Conservation (phyloP, 2,329 filamentous ascomycete species). For the Talaromyces sp. region DNA sequence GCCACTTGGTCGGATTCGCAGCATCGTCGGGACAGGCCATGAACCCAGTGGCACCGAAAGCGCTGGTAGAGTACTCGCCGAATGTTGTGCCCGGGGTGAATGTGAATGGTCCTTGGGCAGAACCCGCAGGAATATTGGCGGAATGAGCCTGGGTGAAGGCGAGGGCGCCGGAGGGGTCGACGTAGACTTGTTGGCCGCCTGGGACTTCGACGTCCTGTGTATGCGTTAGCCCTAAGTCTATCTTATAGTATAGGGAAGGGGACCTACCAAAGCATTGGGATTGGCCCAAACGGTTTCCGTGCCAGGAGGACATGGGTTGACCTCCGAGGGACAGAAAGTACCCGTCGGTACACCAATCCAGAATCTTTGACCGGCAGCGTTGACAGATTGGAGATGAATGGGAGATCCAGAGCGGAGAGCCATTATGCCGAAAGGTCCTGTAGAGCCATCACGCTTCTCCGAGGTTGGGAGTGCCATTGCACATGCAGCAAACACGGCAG, state of each 20-base stretch:
- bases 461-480: constrained; percentile 26
- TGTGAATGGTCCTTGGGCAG: constrained; percentile 52
- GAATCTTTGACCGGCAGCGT: constrained; percentile 51
- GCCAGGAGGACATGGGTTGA: constrained; percentile 47
- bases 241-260: constrained; percentile 19
- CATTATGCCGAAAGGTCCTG: constrained; percentile 44
- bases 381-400: constrained; percentile 50
- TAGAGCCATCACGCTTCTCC: constrained; percentile 15
- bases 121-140: constrained; percentile 51
- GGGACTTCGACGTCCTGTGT: constrained; percentile 54
- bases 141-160: constrained; percentile 60
- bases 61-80: constrained; percentile 34
- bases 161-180: constrained; percentile 55
- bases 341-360: constrained; percentile 50
- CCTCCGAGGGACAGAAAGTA: constrained; percentile 52
- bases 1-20: constrained; percentile 31
- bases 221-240: background rate
- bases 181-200: constrained; percentile 63
- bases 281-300: constrained; percentile 49
- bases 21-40: constrained; percentile 44
- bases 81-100: constrained; percentile 32
- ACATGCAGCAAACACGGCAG: constrained; percentile 27
- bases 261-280: constrained; percentile 35
- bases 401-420: constrained; percentile 48
- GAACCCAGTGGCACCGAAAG: constrained; percentile 40